These are phyloP conservation scores for Curvularia eragrostidis DNA, from an alignment of 2,329 filamentous ascomycete species.

Conservation along the genomic window DNA sequence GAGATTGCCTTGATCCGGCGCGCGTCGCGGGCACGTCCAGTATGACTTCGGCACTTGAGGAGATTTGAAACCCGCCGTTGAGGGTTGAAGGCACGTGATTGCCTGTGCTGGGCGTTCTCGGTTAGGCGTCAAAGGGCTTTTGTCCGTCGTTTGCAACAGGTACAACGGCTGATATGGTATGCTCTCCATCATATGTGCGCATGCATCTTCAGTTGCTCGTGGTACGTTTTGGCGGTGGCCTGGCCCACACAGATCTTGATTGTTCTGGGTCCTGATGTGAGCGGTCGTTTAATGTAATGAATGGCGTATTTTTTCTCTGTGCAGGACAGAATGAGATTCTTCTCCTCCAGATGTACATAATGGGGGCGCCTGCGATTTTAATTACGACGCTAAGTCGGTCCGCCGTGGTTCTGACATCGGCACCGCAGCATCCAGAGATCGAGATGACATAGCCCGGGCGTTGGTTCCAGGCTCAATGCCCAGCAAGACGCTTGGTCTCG, in stretches of 20 bases:
- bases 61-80: conserved; percentile 1
- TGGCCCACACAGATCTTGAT: neutral
- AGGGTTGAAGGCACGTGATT: conserved; percentile 5
- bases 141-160: conserved; percentile 6
- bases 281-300: neutral
- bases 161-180: neutral
- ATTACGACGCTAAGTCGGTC: neutral
- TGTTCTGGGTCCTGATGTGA: neutral
- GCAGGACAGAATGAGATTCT: neutral
- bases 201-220: neutral
- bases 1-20: neutral
- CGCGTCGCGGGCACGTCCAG: conserved; percentile 4
- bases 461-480: neutral
- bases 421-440: conserved; percentile 1
- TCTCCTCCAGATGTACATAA: neutral
- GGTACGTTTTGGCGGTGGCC: neutral
- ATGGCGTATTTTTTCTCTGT: neutral
- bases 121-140: neutral
- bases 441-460: neutral
- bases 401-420: neutral
- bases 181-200: neutral
- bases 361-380: neutral
- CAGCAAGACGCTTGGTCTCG: neutral
- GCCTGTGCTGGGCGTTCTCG: neutral
- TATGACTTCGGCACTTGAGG: conserved; percentile 6